Conservation (phyloP, 176 grass and related monocot genomes). For the Eleusine coracana region DNA sequence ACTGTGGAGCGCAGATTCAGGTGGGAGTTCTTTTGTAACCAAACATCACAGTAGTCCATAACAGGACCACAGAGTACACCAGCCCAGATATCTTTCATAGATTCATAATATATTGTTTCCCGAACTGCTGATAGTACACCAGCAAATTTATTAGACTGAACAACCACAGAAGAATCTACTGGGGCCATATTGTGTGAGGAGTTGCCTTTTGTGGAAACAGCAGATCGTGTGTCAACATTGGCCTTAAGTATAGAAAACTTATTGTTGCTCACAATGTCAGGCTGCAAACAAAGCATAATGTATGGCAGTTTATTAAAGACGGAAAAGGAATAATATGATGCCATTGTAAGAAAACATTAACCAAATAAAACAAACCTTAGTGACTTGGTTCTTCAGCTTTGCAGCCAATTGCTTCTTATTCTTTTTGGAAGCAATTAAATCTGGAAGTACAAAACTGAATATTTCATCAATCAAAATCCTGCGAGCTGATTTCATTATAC, state of each 20-base stretch:
- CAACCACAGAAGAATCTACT: constrained; percentile 21
- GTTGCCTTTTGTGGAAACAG: constrained; percentile 32
- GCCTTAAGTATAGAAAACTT: constrained; percentile 38
- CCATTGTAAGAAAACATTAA: constrained; percentile 13
- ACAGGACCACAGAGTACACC: constrained; percentile 65
- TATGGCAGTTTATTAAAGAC: constrained; percentile 15
- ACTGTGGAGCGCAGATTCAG: constrained; percentile 27
- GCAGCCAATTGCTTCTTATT: constrained; percentile 50
- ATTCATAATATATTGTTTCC: constrained; percentile 70
- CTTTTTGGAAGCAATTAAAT: constrained; percentile 71
- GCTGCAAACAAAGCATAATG: constrained; percentile 36
- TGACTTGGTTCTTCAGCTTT: constrained; percentile 49
- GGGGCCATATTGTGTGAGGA: constrained; percentile 21
- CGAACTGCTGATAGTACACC: constrained; percentile 57
- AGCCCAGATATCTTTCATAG: constrained; percentile 79
- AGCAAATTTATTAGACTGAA: constrained; percentile 45
- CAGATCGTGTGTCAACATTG: constrained; percentile 30
- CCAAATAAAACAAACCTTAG: constrained; percentile 54
- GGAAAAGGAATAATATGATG: neutral
- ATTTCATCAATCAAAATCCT: constrained; percentile 84
- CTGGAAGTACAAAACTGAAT: constrained; percentile 73
- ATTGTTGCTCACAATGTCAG: constrained; percentile 37
- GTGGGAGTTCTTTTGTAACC: constrained; percentile 60
- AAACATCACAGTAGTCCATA: constrained; percentile 63
- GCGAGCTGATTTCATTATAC: constrained; percentile 92